These are phyloP conservation scores for Naegleria fowleri DNA, from an alignment of 208 protist species.

Conservation along the genomic window DNA sequence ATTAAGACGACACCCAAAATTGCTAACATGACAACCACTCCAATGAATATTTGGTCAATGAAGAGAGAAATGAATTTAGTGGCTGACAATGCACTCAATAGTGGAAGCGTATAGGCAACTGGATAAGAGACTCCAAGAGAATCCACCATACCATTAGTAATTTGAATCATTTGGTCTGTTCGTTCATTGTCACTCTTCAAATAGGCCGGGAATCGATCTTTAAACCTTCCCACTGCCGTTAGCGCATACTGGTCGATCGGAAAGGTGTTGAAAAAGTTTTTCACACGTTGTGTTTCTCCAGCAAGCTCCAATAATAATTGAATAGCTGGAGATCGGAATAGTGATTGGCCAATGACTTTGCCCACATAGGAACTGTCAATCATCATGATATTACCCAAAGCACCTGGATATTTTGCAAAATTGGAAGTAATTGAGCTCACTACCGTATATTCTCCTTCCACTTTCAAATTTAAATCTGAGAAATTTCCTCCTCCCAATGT, in stretches of 20 bases:
- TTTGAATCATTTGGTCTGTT: conserved; percentile 53
- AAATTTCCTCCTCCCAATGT: background rate
- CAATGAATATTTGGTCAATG: conserved; percentile 69
- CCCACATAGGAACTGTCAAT: conserved; percentile 64
- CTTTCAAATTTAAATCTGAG: background rate
- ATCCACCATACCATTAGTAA: conserved; percentile 46
- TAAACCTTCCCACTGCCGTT: conserved; percentile 56
- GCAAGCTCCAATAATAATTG: background rate
- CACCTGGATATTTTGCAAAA: conserved; percentile 76
- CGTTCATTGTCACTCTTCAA: conserved; percentile 43
- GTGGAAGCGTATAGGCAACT: conserved; percentile 40
- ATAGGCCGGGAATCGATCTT: conserved; percentile 66
- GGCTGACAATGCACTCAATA: conserved; percentile 49
- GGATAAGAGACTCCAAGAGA: conserved; percentile 41
- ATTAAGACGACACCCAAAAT: conserved; percentile 78
- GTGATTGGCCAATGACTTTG: background rate
- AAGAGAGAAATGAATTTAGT: conserved; percentile 68
- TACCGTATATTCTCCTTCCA: conserved; percentile 45
- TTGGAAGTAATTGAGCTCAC: conserved; percentile 59
- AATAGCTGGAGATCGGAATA: background rate
- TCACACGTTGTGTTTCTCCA: background rate
- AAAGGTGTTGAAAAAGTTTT: conserved; percentile 33
- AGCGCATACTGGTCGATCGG: conserved; percentile 61
- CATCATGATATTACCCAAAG: conserved; percentile 77
- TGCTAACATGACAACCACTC: conserved; percentile 65